Percentiles rank a stretch among this genome's conserved stretches.
These are phyloP conservation scores for Lachnum nothofagi DNA, from an alignment of 2,329 filamentous ascomycete genomes.

Conservation along the genomic window DNA sequence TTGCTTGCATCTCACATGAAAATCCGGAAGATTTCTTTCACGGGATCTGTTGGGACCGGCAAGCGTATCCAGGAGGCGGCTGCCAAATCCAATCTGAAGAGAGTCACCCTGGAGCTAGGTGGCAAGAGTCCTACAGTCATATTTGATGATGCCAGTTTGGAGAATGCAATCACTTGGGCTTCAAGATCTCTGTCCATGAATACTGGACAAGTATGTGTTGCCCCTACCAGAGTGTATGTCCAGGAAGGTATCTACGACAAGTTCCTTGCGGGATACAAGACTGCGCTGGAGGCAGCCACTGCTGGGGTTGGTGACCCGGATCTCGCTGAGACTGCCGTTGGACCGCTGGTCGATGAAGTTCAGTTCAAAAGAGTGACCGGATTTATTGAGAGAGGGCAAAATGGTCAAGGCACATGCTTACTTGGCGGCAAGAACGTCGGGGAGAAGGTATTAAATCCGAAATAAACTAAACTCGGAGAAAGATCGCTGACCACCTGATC, in stretches of 20 bases:
- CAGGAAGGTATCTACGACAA: slow-evolving; percentile 52
- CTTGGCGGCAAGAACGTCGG: slow-evolving; percentile 12
- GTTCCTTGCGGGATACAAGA: slow-evolving; percentile 56
- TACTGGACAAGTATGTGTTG: slow-evolving; percentile 70
- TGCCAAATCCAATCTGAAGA: slow-evolving; percentile 39
- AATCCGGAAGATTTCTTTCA: slow-evolving; percentile 39
- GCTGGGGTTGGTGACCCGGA: slow-evolving; percentile 58
- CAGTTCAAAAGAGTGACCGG: slow-evolving; percentile 23
- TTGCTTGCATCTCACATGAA: slow-evolving; percentile 36
- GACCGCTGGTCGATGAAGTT: slow-evolving; percentile 45
- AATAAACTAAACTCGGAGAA: not conserved
- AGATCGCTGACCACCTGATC: not conserved
- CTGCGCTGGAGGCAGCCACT: slow-evolving; percentile 52
- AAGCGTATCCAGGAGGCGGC: slow-evolving; percentile 39
- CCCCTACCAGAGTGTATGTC: slow-evolving; percentile 67
- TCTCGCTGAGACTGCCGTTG: slow-evolving; percentile 53
- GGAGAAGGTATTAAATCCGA: not conserved
- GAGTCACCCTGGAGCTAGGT: slow-evolving; percentile 40
- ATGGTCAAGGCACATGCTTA: slow-evolving; percentile 24
- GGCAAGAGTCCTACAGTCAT: slow-evolving; percentile 41
- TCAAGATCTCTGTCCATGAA: slow-evolving; percentile 57
- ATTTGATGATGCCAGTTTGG: slow-evolving; percentile 41
- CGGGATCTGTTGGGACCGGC: slow-evolving; percentile 35
- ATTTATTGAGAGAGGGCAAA: slow-evolving; percentile 20
- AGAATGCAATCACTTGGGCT: slow-evolving; percentile 43